A percentile compares a stretch with the other conserved stretches of the same genome.
These are phyloP conservation scores for Sporopachydermia lactativora DNA, from an alignment of 805 yeast genomes.

Conservation along the genomic window DNA sequence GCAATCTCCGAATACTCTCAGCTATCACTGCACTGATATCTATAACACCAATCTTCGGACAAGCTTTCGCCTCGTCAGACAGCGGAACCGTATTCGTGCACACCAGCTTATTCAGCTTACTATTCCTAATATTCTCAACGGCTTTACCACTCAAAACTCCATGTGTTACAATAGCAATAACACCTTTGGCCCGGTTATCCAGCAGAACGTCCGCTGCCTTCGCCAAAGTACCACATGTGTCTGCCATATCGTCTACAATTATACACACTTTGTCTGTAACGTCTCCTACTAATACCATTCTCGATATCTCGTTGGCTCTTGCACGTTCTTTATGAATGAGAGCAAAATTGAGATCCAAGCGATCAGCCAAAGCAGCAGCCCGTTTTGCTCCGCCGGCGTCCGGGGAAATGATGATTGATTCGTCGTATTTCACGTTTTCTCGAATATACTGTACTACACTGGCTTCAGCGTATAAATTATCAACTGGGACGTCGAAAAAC, in stretches of 20 bases:
- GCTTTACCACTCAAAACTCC: constrained; percentile 89
- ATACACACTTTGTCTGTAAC: constrained; percentile 74
- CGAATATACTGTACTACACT: constrained; percentile 70
- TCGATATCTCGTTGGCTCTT: constrained; percentile 84
- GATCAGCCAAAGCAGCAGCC: constrained; percentile 88
- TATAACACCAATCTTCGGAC: constrained; percentile 62
- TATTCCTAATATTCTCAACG: constrained; percentile 49
- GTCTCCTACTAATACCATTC: constrained; percentile 95
- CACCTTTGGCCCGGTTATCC: constrained; percentile 69
- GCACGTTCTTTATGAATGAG: constrained; percentile 94
- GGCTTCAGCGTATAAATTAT: constrained; percentile 92
- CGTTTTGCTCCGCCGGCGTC: constrained; percentile 99
- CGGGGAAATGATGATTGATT: constrained; percentile 79
- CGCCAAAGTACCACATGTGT: constrained; percentile 92
- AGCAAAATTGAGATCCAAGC: constrained; percentile 84
- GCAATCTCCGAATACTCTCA: constrained; percentile 75
- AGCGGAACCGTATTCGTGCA: constrained; percentile 93
- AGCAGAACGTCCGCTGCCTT: constrained; percentile 85
- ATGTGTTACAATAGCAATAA: constrained; percentile 89
- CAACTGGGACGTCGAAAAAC: constrained; percentile 89
- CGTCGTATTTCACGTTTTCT: constrained; percentile 40
- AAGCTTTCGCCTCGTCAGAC: constrained; percentile 39
- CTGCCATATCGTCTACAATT: constrained; percentile 95
- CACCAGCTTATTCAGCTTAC: constrained; percentile 57
- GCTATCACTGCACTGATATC: constrained; percentile 83